Evolutionary conservation across 306 rosid species (phyloP).

Genomic region (Castanea mollissima): DNA sequence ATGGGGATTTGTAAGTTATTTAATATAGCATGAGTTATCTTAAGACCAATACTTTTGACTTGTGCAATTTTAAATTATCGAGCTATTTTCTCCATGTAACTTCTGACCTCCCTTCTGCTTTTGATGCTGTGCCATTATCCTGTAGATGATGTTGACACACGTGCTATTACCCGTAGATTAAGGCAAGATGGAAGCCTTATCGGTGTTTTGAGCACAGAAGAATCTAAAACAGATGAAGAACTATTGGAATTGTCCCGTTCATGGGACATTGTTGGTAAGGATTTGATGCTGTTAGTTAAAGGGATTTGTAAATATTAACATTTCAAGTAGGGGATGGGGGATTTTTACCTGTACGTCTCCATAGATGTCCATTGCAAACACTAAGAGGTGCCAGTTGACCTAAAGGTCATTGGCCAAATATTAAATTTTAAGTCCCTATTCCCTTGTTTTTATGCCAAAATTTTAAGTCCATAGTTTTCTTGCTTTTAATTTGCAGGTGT

Average conservation of each 20-base stretch:
- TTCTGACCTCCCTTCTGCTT: background rate
- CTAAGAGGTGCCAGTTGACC: too few species aligned
- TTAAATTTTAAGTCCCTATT: background rate
- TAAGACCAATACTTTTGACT: background rate
- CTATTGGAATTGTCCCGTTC: slow-evolving; percentile 74
- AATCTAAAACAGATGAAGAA: slow-evolving; percentile 75
- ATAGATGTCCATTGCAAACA: too few species aligned
- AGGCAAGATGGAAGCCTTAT: slow-evolving; percentile 95
- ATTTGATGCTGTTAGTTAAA: slow-evolving; percentile 1
- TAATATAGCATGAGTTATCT: slow-evolving; percentile 2
- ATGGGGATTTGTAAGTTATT: slow-evolving; percentile 96
- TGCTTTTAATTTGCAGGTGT: slow-evolving; percentile 52
- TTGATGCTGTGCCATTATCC: slow-evolving; percentile 27
- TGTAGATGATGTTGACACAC: slow-evolving; percentile 92
- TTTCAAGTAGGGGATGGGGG: background rate
- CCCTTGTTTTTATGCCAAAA: background rate
- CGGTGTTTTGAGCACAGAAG: slow-evolving; percentile 89
- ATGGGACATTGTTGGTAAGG: slow-evolving; percentile 96
- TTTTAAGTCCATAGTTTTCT: background rate
- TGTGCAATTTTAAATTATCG: background rate
- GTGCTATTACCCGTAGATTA: slow-evolving; percentile 89
- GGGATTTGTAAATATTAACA: background rate
- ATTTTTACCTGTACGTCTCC: too few species aligned
- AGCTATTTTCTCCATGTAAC: background rate
- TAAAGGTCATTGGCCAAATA: background rate